Percentiles rank a stretch among this genome's conserved stretches.
These are phyloP conservation scores for Calonectria hawksworthii DNA, from an alignment of 2,329 filamentous ascomycete species.

Conservation along the genomic window DNA sequence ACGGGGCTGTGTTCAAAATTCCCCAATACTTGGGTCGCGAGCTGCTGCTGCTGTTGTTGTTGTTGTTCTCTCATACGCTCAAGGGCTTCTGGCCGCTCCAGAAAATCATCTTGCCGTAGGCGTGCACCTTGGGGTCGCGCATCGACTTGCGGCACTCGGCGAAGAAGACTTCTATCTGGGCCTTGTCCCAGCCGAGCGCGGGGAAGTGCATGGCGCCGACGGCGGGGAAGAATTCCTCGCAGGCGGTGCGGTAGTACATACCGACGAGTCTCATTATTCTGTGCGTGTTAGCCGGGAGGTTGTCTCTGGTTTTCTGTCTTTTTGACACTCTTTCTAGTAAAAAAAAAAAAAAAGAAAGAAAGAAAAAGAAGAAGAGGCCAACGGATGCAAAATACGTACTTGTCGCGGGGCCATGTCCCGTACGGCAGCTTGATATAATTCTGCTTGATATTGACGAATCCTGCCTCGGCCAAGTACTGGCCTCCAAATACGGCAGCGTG, in stretches of 20 bases:
- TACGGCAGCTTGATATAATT: constrained; percentile 59
- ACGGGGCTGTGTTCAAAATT: too few relatives aligned
- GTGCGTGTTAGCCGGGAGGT: accelerated
- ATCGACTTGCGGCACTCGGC: constrained; percentile 48
- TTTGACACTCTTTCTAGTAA: neutral
- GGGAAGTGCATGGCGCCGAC: constrained; percentile 57
- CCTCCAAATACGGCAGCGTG: constrained; percentile 55
- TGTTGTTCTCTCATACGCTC: constrained; percentile 18
- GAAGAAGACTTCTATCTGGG: constrained; percentile 51
- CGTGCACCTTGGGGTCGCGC: constrained; percentile 50
- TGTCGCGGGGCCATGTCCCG: constrained; percentile 62
- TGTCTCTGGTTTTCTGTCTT: accelerated
- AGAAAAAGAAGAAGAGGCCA: neutral
- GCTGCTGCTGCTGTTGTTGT: too few relatives aligned
- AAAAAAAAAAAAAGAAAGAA: too few relatives aligned
- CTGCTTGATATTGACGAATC: constrained; percentile 56
- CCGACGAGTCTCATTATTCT: constrained; percentile 56
- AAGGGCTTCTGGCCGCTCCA: constrained; percentile 58
- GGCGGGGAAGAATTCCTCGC: constrained; percentile 58
- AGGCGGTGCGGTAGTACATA: constrained; percentile 57
- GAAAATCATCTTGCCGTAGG: constrained; percentile 58
- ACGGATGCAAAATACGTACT: constrained; percentile 37
- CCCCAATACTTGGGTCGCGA: neutral
- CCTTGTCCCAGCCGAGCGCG: constrained; percentile 52
- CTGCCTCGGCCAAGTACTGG: constrained; percentile 53